Conservation (phyloP, 2,329 filamentous ascomycete species). For the Colletotrichum paranaense region DNA sequence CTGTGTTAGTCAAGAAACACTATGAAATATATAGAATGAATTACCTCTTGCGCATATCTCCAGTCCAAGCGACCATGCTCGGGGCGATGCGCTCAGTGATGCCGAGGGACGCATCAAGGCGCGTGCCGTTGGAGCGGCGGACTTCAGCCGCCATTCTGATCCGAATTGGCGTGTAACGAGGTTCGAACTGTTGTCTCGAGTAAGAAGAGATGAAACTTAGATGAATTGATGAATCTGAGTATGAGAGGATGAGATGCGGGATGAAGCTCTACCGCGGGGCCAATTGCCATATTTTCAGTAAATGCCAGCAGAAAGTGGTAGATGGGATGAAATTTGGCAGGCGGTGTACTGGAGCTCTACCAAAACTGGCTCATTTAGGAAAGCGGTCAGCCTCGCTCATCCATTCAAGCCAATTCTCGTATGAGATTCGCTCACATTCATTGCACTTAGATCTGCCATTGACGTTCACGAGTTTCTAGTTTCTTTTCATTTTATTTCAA, state of each 20-base stretch:
- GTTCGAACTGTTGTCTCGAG: background rate
- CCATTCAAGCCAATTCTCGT: background rate
- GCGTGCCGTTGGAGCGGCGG: constrained; percentile 30
- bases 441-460: too few species aligned
- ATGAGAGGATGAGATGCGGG: constrained; percentile 1
- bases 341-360: too few species aligned
- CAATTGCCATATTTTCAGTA: constrained; percentile 30
- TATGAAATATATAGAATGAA: too few species aligned
- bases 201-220: too few species aligned
- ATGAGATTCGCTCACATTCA: background rate
- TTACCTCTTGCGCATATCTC: constrained; percentile 37
- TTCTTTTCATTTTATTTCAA: too few species aligned
- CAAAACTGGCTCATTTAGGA: fast-evolving
- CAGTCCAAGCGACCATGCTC: constrained; percentile 35
- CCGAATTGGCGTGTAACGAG: background rate
- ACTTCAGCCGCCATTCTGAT: constrained; percentile 12
- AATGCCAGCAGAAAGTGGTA: constrained; percentile 27
- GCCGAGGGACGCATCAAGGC: constrained; percentile 33
- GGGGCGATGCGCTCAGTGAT: constrained; percentile 37
- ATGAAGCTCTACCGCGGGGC: constrained; percentile 18
- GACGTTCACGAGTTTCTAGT: too few species aligned
- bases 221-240: background rate
- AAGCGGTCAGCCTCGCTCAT: constrained; percentile 11
- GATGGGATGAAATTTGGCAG: background rate
- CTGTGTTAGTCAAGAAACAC: too few species aligned